Evolutionary conservation across 768 basidiomycete species (phyloP).

Genomic region (Ramaria sp.): DNA sequence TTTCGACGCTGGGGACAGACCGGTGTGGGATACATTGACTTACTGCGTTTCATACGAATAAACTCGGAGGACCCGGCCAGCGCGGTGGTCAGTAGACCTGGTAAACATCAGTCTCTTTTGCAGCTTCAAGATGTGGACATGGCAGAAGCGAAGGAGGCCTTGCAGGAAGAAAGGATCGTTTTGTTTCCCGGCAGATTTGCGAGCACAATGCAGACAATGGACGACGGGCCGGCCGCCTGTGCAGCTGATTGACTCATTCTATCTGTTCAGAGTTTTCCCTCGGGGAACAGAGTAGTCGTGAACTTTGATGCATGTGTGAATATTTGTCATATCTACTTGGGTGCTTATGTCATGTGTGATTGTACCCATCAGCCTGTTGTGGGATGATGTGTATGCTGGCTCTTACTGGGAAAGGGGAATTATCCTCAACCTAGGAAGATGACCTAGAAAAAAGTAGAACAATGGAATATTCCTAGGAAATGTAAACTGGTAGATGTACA

Average conservation of each 20-base stretch:
- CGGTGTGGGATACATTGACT: slow-evolving; percentile 57
- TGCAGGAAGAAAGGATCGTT: slow-evolving; percentile 13
- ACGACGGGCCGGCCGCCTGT: slow-evolving; percentile 12
- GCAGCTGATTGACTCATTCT: not conserved
- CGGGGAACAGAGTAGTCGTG: too few relatives aligned
- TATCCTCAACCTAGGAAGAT: too few relatives aligned
- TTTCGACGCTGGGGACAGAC: slow-evolving; percentile 74
- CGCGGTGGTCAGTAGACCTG: slow-evolving; percentile 45
- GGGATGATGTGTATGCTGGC: too few relatives aligned
- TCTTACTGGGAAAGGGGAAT: too few relatives aligned
- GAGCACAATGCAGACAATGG: slow-evolving; percentile 29
- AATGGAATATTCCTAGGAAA: too few relatives aligned
- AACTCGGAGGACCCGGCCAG: slow-evolving; percentile 40
- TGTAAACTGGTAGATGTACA: too few relatives aligned
- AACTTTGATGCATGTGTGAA: too few relatives aligned
- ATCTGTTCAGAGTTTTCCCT: not conserved
- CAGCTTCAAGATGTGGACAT: not conserved
- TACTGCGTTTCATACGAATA: slow-evolving; percentile 69
- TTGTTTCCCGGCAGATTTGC: slow-evolving; percentile 22
- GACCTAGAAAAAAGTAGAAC: too few relatives aligned
- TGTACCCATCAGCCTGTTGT: too few relatives aligned
- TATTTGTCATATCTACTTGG: too few relatives aligned
- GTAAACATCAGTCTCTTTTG: slow-evolving; percentile 32
- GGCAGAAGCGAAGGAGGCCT: slow-evolving; percentile 7
- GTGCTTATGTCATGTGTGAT: too few relatives aligned